These are phyloP conservation scores for Salmacisia buchloeana DNA, from an alignment of 1,284 basidiomycete genomes.

Conservation along the genomic window DNA sequence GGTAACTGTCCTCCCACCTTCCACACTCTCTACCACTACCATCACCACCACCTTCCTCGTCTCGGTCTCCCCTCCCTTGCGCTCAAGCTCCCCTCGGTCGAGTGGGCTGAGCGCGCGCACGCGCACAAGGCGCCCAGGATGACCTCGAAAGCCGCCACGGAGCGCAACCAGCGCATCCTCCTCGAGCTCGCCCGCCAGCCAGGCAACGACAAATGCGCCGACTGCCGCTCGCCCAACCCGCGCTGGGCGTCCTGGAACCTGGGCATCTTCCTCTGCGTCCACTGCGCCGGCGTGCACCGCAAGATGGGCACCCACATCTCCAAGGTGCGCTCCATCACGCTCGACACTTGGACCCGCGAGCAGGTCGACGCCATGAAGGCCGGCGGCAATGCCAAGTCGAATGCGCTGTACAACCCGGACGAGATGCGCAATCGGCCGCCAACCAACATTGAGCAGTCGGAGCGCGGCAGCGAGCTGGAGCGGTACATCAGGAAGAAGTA, in stretches of 20 bases:
- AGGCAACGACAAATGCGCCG: slow-evolving; percentile 78
- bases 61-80: background rate
- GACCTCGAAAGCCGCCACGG: slow-evolving; percentile 51
- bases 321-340: slow-evolving; percentile 69
- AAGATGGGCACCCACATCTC: slow-evolving; percentile 67
- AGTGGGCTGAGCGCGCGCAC: too few relatives aligned
- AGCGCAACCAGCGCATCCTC: slow-evolving; percentile 65
- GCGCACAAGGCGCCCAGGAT: slow-evolving; percentile 13
- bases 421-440: slow-evolving; percentile 71
- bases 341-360: slow-evolving; percentile 78
- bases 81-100: too few relatives aligned
- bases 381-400: slow-evolving; percentile 70
- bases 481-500: slow-evolving; percentile 69
- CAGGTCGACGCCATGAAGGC: slow-evolving; percentile 71
- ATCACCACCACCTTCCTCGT: background rate
- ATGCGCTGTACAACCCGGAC: slow-evolving; percentile 68
- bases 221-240: slow-evolving; percentile 69
- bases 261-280: slow-evolving; percentile 57
- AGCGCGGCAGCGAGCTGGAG: slow-evolving; percentile 73
- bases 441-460: slow-evolving; percentile 68
- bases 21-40: background rate
- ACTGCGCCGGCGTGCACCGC: slow-evolving; percentile 76
- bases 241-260: slow-evolving; percentile 77
- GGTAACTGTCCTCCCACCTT: background rate
- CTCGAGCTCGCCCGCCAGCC: slow-evolving; percentile 64